These are phyloP conservation scores for Pontederia paniculata DNA, from an alignment of 176 grass and related monocot genomes.

Conservation along the genomic window DNA sequence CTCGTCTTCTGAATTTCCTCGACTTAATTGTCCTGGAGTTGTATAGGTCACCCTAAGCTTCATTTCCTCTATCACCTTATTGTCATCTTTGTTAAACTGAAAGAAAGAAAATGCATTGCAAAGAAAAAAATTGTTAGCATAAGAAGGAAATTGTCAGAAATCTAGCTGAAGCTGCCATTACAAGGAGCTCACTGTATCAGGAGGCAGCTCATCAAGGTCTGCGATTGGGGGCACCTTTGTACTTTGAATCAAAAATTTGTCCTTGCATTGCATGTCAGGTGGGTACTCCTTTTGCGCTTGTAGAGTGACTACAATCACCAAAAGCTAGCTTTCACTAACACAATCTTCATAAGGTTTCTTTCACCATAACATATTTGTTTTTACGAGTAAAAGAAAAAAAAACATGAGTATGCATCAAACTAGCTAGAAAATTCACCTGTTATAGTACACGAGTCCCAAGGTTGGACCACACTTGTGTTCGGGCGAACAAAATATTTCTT, in stretches of 20 bases:
- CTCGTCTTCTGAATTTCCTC: slow-evolving; percentile 29
- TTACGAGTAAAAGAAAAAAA: slow-evolving; percentile 13
- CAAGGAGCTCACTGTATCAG: slow-evolving; percentile 49
- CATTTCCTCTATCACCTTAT: slow-evolving; percentile 84
- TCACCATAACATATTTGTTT: background rate
- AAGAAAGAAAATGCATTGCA: background rate
- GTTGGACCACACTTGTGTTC: slow-evolving; percentile 72
- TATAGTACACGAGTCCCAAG: slow-evolving; percentile 93
- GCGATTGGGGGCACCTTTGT: slow-evolving; percentile 58
- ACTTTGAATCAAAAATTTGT: slow-evolving; percentile 97
- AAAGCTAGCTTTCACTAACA: background rate
- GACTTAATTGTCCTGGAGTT: slow-evolving; percentile 20
- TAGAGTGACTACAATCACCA: slow-evolving; percentile 48
- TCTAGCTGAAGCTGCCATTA: background rate
- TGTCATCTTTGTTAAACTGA: slow-evolving; percentile 81
- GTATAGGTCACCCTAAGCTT: slow-evolving; percentile 84
- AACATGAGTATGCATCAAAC: background rate
- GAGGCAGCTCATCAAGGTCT: slow-evolving; percentile 77
- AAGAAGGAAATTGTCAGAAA: background rate
- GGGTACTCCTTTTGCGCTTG: slow-evolving; percentile 83
- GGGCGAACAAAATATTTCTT: slow-evolving; percentile 96
- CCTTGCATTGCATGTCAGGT: slow-evolving; percentile 82
- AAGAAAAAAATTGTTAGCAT: background rate
- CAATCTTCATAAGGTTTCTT: too few relatives aligned
- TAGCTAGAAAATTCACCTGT: slow-evolving; percentile 31